Percentiles rank a stretch among this genome's conserved stretches.
These are phyloP conservation scores for Diaporthe aspalathi DNA, from an alignment of 2,329 filamentous ascomycete genomes.

Conservation along the genomic window DNA sequence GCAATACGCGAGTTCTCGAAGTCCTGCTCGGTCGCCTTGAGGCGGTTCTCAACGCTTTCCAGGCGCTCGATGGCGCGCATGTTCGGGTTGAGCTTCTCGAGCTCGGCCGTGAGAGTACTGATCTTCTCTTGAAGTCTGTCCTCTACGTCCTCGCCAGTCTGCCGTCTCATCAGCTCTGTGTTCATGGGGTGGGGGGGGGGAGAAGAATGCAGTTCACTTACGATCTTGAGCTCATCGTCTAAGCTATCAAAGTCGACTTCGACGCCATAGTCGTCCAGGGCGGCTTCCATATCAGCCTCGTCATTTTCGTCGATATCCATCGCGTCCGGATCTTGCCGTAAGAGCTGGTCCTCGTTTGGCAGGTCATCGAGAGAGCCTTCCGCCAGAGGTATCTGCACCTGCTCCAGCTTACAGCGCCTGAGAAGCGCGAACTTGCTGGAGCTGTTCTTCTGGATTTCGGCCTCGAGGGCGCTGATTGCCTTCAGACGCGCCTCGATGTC, in stretches of 20 bases:
- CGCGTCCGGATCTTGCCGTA: conserved; percentile 82
- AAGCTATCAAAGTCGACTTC: conserved; percentile 86
- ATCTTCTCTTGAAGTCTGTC: conserved; percentile 83
- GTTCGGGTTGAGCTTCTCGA: conserved; percentile 96
- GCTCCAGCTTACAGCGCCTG: conserved; percentile 91
- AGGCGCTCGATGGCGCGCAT: conserved; percentile 95
- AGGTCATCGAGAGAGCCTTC: conserved; percentile 84
- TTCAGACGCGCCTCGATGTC: conserved; percentile 81
- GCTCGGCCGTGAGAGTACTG: conserved; percentile 76
- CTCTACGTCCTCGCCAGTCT: conserved; percentile 79
- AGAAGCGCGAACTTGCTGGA: conserved; percentile 86
- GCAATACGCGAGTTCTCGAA: conserved; percentile 85
- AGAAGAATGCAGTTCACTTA: conserved; percentile 54
- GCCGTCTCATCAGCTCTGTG: conserved; percentile 45
- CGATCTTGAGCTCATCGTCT: conserved; percentile 83
- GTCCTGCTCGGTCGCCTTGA: conserved; percentile 87
- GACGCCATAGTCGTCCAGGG: conserved; percentile 90
- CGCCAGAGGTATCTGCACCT: conserved; percentile 85
- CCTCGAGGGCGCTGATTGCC: conserved; percentile 82
- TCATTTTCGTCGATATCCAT: conserved; percentile 91
- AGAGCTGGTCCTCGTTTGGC: conserved; percentile 85
- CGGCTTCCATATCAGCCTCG: conserved; percentile 69
- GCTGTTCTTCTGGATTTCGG: conserved; percentile 86
- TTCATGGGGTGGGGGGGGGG: not conserved
- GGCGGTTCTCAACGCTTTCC: conserved; percentile 83